Conservation (phyloP, 768 basidiomycete genomes). For the Naematelia aurantialba region DNA sequence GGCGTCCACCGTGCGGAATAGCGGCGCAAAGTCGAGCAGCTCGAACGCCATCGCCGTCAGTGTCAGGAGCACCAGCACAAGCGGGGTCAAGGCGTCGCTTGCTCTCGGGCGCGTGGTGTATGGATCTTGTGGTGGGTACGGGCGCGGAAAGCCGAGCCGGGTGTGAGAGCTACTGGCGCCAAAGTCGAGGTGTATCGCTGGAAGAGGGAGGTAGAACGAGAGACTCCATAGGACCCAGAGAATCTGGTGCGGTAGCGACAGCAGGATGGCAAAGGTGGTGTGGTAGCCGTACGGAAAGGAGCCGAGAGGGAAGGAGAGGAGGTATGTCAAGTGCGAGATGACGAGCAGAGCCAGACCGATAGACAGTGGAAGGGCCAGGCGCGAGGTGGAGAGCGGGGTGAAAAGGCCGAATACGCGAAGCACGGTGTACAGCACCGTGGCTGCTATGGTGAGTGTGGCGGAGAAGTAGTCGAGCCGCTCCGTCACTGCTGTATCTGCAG, state of each 20-base stretch:
- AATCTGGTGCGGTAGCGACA: constrained; percentile 74
- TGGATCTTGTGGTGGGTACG: constrained; percentile 50
- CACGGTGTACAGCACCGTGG: constrained; percentile 71
- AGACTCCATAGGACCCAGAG: constrained; percentile 73
- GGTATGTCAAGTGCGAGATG: constrained; percentile 74
- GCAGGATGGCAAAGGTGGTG: constrained; percentile 70
- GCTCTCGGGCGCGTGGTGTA: constrained; percentile 10
- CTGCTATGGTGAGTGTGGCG: constrained; percentile 77
- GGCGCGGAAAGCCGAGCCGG: constrained; percentile 56
- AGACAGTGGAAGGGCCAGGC: constrained; percentile 16
- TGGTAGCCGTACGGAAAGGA: constrained; percentile 80
- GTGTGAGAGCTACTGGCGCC: too few relatives aligned
- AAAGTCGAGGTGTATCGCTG: constrained; percentile 53
- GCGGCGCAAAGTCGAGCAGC: constrained; percentile 84
- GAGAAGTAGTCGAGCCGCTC: constrained; percentile 95
- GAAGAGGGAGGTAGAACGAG: constrained; percentile 52
- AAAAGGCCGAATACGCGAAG: constrained; percentile 76
- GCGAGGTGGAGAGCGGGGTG: constrained; percentile 41
- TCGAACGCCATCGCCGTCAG: constrained; percentile 75
- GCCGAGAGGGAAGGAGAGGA: constrained; percentile 70
- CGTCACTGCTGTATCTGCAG: constrained; percentile 68
- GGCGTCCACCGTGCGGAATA: constrained; percentile 72
- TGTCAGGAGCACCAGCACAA: constrained; percentile 61
- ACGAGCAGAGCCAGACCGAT: constrained; percentile 56
- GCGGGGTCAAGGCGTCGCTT: constrained; percentile 29